phyloP scores from a whole-genome alignment of 345 rosid species.

The Lenwebbia sp. region DNA sequence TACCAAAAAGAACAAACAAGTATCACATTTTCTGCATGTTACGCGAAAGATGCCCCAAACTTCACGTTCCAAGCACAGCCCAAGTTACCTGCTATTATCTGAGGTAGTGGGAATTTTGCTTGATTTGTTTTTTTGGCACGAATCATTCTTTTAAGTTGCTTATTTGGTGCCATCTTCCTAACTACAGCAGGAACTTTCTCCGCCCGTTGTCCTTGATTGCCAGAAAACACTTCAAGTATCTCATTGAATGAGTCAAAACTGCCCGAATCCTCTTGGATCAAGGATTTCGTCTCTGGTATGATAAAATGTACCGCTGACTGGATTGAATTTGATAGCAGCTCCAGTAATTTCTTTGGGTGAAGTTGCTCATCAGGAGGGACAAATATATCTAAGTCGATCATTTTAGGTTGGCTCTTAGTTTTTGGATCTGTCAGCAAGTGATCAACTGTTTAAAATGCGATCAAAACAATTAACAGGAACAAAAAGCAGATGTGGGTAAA shows the following conservation, averaged over 20 bases:
- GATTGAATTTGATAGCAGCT: slow-evolving; percentile 27
- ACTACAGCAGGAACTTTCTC: slow-evolving; percentile 12
- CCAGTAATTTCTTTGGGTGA: slow-evolving; percentile 37
- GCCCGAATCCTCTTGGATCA: slow-evolving; percentile 11
- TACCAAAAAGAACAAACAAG: neutral
- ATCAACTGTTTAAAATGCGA: neutral
- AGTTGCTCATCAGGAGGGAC: slow-evolving; percentile 58
- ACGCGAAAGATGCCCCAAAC: neutral
- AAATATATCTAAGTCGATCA: slow-evolving; percentile 21
- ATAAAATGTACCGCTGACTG: slow-evolving; percentile 27
- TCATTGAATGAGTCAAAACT: slow-evolving; percentile 39
- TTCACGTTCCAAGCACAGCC: neutral
- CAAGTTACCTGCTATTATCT: slow-evolving; percentile 33
- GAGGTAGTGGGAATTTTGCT: slow-evolving; percentile 34
- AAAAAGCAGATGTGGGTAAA: neutral
- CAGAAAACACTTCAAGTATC: slow-evolving; percentile 29
- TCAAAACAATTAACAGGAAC: neutral
- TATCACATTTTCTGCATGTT: neutral
- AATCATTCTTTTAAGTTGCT: slow-evolving; percentile 8
- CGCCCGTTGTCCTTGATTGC: slow-evolving; percentile 7
- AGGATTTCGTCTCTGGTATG: slow-evolving; percentile 25
- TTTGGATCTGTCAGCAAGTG: slow-evolving; percentile 9
- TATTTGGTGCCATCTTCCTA: slow-evolving; percentile 21
- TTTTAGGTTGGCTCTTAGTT: slow-evolving; percentile 17
- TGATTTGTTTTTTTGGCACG: slow-evolving; percentile 7